Base-by-base conservation (phyloP, 176 grass and related monocot species). In the Oryza officinalis region DNA sequence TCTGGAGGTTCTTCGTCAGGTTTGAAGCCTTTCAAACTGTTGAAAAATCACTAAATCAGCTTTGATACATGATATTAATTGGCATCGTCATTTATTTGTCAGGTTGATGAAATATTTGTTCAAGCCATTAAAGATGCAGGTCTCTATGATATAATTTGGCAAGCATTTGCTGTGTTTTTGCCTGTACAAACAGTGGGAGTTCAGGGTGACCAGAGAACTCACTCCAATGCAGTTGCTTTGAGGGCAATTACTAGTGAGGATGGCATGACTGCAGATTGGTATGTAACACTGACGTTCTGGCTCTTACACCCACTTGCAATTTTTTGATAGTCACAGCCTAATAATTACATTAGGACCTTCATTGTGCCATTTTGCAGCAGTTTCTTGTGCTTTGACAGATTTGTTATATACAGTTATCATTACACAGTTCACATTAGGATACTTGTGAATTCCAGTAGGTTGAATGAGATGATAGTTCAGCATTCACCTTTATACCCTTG, bases 201-300 rank as follows among this genome's bases (percentile, higher is more conserved):
- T 81, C 95, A 91, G 78, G 95, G 95, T 31, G 95, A 94, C 81
- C 92, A 94, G 71, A 86, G 92, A 85, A 97, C 92, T 32, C 94
- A 97, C 84, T 94, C 92, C 37, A 63, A 94, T 25, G 88, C 81
- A 13, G 92, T 97, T 76, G 67, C 77, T 86, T 89, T 97, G 69
- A 79, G 94, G 65, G 92, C 94, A 83, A 94, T 97, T 84, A 97
- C 94, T 43, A 92, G 92, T 27, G 88, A 97, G 83, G 94, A 97
- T 92, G 94, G 94, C 72, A 97, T 97, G 94, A 94, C 94, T 60
- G 94, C 94, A 72, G 94, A 97, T 82, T 97, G 94, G 94, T 97
- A 50, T 75, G 85, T 71, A 30, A 20, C 37, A 52, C 25, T 31
- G 17, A 35, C 38, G 10, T 87, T 79, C 46, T 18, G 35, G 30